phyloP scores from a whole-genome alignment of 345 rosid species.

The Raphanus raphanistrum region DNA sequence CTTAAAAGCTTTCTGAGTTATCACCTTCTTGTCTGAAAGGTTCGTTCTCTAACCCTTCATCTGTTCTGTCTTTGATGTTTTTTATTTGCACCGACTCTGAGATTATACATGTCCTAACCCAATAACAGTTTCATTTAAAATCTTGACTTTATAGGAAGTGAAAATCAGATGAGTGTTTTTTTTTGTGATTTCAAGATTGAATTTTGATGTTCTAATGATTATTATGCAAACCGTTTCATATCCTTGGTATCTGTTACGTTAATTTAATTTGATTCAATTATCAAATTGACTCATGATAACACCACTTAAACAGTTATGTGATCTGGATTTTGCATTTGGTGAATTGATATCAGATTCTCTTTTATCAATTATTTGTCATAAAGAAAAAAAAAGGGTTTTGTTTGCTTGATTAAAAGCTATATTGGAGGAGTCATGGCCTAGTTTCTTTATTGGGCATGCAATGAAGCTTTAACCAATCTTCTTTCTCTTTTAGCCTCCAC shows the following conservation, averaged over 20 bases:
- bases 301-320: background rate
- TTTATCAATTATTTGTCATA: background rate
- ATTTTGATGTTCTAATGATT: constrained; percentile 17
- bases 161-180: constrained; percentile 26
- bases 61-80: constrained; percentile 14
- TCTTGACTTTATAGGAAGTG: constrained; percentile 17
- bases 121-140: constrained; percentile 2
- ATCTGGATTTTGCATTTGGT: constrained; percentile 14
- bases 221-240: constrained; percentile 6
- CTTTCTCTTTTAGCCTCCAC: constrained; percentile 33
- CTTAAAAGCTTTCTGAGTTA: constrained; percentile 28
- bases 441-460: constrained; percentile 39
- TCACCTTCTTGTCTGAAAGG: constrained; percentile 27
- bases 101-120: background rate
- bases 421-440: constrained; percentile 32
- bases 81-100: background rate
- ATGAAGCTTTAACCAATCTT: constrained; percentile 34
- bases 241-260: background rate
- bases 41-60: constrained; percentile 16
- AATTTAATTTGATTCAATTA: background rate
- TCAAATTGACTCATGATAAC: background rate
- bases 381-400: background rate
- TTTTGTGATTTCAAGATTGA: constrained; percentile 4
- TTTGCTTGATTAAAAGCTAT: constrained; percentile 11
- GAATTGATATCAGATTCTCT: constrained; percentile 27